phyloP scores from a whole-genome alignment of 805 yeast species.

The Sugiyamaella americana region DNA sequence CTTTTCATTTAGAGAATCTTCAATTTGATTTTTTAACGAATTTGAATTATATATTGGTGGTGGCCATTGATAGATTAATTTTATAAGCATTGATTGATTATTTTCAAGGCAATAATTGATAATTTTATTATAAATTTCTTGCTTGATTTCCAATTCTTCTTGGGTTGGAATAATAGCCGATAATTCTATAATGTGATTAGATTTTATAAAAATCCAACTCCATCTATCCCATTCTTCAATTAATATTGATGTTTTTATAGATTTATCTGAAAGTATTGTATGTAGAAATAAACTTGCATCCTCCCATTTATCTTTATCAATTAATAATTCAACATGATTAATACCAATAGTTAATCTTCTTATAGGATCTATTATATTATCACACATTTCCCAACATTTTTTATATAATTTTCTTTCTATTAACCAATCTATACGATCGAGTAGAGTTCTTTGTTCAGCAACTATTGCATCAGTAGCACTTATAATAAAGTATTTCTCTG shows the following conservation, averaged over 20 bases:
- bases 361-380: constrained; percentile 43
- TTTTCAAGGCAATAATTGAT: constrained; percentile 42
- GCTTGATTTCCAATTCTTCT: constrained; percentile 32
- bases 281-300: constrained; percentile 47
- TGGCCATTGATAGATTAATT: constrained; percentile 54
- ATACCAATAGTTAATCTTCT: constrained; percentile 58
- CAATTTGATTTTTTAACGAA: constrained; percentile 42
- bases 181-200: constrained; percentile 41
- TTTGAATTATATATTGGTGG: constrained; percentile 44
- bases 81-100: constrained; percentile 36
- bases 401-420: constrained; percentile 45
- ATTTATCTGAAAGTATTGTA: constrained; percentile 32
- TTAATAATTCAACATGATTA: constrained; percentile 38
- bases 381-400: constrained; percentile 78
- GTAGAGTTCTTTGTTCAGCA: constrained; percentile 61
- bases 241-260: constrained; percentile 14
- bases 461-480: constrained; percentile 78
- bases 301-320: constrained; percentile 44
- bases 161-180: constrained; percentile 52
- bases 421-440: constrained; percentile 73
- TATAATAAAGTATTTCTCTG: constrained; percentile 53
- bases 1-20: constrained; percentile 29
- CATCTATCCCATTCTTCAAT: constrained; percentile 58
- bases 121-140: constrained; percentile 40
- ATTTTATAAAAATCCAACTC: constrained; percentile 47